Conservation (phyloP, 345 rosid genomes). For the Lepidium sativum region DNA sequence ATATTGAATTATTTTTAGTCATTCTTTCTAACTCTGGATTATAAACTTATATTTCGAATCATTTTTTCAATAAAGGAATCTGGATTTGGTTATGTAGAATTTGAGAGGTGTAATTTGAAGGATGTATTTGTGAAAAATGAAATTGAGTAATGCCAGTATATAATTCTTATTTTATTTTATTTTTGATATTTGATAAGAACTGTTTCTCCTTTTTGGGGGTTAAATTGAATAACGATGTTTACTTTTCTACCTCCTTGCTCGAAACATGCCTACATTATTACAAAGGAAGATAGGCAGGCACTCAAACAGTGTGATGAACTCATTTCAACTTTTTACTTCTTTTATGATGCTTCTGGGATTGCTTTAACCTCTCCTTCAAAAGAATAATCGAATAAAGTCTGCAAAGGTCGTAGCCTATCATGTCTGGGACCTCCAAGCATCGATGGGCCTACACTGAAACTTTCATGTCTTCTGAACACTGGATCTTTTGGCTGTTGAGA, state of each 20-base stretch:
- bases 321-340: not conserved
- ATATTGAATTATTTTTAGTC: too few species aligned
- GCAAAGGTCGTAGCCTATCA: slow-evolving; percentile 77
- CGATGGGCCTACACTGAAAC: slow-evolving; percentile 70
- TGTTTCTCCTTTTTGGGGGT: too few species aligned
- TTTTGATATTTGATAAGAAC: too few species aligned
- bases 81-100: too few species aligned
- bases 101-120: too few species aligned
- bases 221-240: not conserved
- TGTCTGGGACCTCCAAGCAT: slow-evolving; percentile 44
- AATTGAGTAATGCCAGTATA: too few species aligned
- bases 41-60: too few species aligned
- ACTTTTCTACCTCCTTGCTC: not conserved
- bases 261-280: slow-evolving; percentile 20
- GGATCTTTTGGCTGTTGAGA: slow-evolving; percentile 40
- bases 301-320: slow-evolving; percentile 2
- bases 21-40: too few species aligned
- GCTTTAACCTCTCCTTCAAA: slow-evolving; percentile 6
- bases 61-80: too few species aligned
- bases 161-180: too few species aligned
- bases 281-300: not conserved
- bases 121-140: too few species aligned
- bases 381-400: not conserved
- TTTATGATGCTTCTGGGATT: slow-evolving; percentile 2
- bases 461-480: slow-evolving; percentile 79